Evolutionary conservation across 495 filamentous ascomycete species (phyloP).

Genomic region (Ascodesmis nigricans): DNA sequence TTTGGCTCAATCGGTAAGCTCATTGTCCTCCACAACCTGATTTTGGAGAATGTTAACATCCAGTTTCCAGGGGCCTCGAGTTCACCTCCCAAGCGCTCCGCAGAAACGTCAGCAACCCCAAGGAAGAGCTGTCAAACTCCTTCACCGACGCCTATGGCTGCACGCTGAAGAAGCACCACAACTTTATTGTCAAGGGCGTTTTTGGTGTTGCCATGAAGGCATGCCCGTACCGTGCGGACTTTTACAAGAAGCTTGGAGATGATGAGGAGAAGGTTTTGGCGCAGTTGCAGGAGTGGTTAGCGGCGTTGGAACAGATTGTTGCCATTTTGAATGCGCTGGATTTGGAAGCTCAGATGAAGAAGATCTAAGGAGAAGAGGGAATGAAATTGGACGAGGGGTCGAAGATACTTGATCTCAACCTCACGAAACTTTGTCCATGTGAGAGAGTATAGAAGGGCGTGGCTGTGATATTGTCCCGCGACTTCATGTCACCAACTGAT

Average conservation of each 20-base stretch:
- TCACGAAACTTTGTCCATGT: too few relatives aligned
- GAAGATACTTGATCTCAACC: too few relatives aligned
- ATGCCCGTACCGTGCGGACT: constrained; percentile 75
- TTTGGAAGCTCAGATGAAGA: too few relatives aligned
- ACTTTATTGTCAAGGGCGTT: constrained; percentile 62
- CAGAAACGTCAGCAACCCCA: constrained; percentile 41
- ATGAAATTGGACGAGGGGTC: too few relatives aligned
- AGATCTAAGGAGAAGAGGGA: too few relatives aligned
- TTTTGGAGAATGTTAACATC: constrained; percentile 4
- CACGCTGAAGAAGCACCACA: constrained; percentile 82
- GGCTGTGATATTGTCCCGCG: too few relatives aligned
- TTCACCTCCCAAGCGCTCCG: constrained; percentile 74
- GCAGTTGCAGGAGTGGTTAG: constrained; percentile 46
- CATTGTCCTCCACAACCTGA: constrained; percentile 1
- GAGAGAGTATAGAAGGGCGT: too few relatives aligned
- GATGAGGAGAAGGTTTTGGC: constrained; percentile 37
- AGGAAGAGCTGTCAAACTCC: constrained; percentile 56
- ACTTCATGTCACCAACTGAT: too few relatives aligned
- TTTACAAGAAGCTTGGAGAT: constrained; percentile 63
- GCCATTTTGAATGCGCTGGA: constrained; percentile 37
- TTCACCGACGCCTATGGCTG: constrained; percentile 66
- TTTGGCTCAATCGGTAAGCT: constrained; percentile 75
- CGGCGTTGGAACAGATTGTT: constrained; percentile 50
- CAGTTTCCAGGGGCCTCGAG: constrained; percentile 48
- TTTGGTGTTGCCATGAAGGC: constrained; percentile 83